Base-by-base conservation (phyloP, 2,329 filamentous ascomycete genomes). In the Saccharata proteae region DNA sequence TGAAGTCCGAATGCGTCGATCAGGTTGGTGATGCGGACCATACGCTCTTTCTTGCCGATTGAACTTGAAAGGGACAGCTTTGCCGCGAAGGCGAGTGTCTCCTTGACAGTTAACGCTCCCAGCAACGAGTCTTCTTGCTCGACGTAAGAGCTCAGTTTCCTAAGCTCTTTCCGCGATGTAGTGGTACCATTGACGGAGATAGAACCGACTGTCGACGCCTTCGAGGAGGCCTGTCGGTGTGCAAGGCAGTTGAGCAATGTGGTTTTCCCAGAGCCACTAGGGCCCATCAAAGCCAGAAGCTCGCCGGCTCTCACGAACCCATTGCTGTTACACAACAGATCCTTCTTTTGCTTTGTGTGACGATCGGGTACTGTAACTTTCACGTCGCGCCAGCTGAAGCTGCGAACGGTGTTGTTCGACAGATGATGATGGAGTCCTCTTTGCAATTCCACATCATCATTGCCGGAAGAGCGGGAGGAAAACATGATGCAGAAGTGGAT, bases 121-220 rank as follows among this genome's bases (percentile, higher is more conserved):
- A 88, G 79, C 9, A 92, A 64, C 1, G 81, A 77, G 60, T 93
- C 84, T 41, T 92, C 82, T 52, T 93, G 84, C 59, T 93, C 84
- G 14, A 92, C 84, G 47, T 85, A 92, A 27, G 74, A 74, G 33
- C 71, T 78, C 29, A 88, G 64, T 28, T 70, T 64, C 12, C 73
- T 71, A 42, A 88, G 78, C 0, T 61, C 59, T 6, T 61, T 51
- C 6, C 62, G 54, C 1, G 72, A 64, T 3, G 74, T 57, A 4
- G 55, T 46, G 2, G 47, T 50, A 17, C 79, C 79, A 51, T 90
- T 85, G 41, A 82, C 64, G 34, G 69, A 62, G 10, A 74, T 61
- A 3, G 61, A 51, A 11, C 71, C 70, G 17, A 65, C 51, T 5
- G 70, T 62, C 5, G 62, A 63, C 2, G 72, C 63, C 3, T 67